A percentile compares a stretch with the other conserved stretches of the same genome.
These are phyloP conservation scores for Cardamine resedifolia DNA, from an alignment of 345 rosid species.

Conservation along the genomic window DNA sequence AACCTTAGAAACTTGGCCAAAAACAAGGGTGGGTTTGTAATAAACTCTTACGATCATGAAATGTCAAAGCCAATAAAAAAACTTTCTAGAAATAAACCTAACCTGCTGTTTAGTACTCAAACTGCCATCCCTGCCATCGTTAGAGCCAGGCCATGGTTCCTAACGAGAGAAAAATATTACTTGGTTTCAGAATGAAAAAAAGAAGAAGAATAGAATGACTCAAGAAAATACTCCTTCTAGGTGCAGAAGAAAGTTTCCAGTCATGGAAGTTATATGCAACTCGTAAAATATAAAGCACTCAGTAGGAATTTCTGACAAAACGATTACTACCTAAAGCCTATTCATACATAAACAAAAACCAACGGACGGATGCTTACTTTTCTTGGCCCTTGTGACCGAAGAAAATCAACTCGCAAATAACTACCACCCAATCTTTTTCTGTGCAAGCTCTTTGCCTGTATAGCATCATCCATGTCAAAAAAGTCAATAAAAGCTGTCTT, in stretches of 20 bases:
- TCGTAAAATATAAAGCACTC: not conserved
- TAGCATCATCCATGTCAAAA: conserved; percentile 65
- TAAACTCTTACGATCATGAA: not conserved
- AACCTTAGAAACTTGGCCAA: conserved; percentile 6
- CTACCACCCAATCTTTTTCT: conserved; percentile 80
- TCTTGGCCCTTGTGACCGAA: conserved; percentile 66
- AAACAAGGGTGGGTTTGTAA: not conserved
- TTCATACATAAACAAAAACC: not conserved
- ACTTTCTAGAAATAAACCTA: conserved; percentile 29
- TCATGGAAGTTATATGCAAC: not conserved
- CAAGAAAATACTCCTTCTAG: not conserved
- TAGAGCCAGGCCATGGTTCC: conserved; percentile 62
- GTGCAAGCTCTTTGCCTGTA: conserved; percentile 74
- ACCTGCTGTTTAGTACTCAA: conserved; percentile 57
- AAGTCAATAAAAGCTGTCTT: conserved; percentile 77
- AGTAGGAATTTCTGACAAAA: not conserved
- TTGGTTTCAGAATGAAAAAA: not conserved
- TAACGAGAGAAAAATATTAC: conserved; percentile 37
- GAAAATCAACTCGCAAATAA: conserved; percentile 83
- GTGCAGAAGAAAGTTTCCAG: not conserved
- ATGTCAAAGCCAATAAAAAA: conserved; percentile 2
- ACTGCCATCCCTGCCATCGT: conserved; percentile 50
- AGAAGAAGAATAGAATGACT: not conserved
- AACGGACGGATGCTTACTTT: conserved; percentile 56
- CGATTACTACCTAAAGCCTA: not conserved